Percentiles rank a stretch among this genome's conserved stretches.
Evolutionary conservation across 331 rosid species (phyloP).

Genomic region (Telfairia occidentalis): DNA sequence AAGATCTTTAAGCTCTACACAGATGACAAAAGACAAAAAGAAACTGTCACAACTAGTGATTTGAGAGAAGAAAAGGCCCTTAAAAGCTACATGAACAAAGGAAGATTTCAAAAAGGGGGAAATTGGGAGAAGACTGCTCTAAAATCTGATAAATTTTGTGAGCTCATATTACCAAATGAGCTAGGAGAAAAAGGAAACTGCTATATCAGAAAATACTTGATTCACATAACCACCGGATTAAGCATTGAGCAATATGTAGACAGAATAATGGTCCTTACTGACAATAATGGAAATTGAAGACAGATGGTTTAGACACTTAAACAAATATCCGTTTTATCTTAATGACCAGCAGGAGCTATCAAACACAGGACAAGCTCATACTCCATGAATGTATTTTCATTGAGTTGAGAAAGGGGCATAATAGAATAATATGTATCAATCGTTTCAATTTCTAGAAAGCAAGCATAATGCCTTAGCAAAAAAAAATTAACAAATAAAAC

Average conservation of each 20-base stretch:
- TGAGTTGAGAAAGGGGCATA: neutral
- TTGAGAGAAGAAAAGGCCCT: neutral
- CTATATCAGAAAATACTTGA: neutral
- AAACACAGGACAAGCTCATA: neutral
- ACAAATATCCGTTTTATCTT: neutral
- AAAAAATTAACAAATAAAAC: neutral
- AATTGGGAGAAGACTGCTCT: neutral
- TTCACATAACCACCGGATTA: neutral
- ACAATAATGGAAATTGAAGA: neutral
- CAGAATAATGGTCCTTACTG: neutral
- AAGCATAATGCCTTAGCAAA: neutral
- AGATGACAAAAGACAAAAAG: neutral
- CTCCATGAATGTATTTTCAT: neutral
- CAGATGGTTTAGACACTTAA: neutral
- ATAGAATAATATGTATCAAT: neutral
- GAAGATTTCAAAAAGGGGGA: neutral
- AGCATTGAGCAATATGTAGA: neutral
- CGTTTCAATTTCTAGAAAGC: neutral
- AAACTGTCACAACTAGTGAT: neutral
- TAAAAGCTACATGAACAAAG: neutral
- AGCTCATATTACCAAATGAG: neutral
- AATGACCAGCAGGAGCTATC: neutral
- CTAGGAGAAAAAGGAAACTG: neutral
- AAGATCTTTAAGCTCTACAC: constrained; percentile 3
- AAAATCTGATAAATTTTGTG: neutral